Base-by-base conservation (phyloP, 306 rosid species). In the Ziziphus jujuba region DNA sequence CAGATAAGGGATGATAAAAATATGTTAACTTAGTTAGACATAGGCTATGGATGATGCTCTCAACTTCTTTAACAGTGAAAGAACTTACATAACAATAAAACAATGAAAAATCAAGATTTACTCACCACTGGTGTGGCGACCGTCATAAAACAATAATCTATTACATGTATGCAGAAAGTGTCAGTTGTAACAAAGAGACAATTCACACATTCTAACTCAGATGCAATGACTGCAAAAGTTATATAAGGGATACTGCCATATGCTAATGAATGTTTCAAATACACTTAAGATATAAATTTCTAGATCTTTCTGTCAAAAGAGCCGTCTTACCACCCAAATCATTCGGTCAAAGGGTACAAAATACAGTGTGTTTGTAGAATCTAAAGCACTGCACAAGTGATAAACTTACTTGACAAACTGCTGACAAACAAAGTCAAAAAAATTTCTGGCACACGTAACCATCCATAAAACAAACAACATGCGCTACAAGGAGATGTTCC, bases 1-100 rank as follows among this genome's bases (percentile, higher is more conserved):
- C 1, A 69, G 34, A n/a, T 56, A 69, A 52, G 54, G 52, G 56
- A 59, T 63, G 67, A 51, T 31, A 48, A 48, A n/a, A n/a, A n/a
- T n/a, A n/a, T n/a, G n/a, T n/a, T n/a, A n/a, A n/a, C n/a, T n/a
- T n/a, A n/a, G n/a, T n/a, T n/a, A n/a, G n/a, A n/a, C n/a, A 61
- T 19, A 63, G 64, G 49, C 31, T 53, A 36, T 43, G 66, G 36
- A 50, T 19, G 20, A 38, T 49, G 64, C 61, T 45, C 62, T 49
- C 65, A 75, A 62, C 61, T 72, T 67, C 69, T 63, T 66, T 73
- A 35, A 2, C 66, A 63, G 55, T 48, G 33, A 57, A 48, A 61
- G 23, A 50, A 62, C 14, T 21, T 9, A 56, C 33, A 21, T 59
- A 63, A 23, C 45, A 61, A 25, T 36, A 3, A 43, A 31, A n/a